phyloP scores from a whole-genome alignment of 306 rosid genomes.

The Erythrophleum fordii region DNA sequence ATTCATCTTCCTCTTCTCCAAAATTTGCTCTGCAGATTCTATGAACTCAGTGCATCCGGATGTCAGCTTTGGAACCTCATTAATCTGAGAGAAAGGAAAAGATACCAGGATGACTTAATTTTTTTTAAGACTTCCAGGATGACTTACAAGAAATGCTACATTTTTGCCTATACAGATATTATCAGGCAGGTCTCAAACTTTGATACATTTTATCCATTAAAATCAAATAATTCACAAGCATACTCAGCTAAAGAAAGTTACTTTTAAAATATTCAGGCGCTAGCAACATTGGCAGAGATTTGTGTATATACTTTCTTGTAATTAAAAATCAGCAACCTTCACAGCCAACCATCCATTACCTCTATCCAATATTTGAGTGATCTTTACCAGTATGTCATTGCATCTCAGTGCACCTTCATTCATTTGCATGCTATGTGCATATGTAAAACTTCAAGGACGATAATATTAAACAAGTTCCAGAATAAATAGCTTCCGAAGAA shows the following conservation, averaged over 20 bases:
- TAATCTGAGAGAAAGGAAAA: conserved; percentile 38
- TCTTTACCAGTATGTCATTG: conserved; percentile 2
- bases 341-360: background rate
- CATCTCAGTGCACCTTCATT: background rate
- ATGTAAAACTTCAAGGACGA: background rate
- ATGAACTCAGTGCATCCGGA: conserved; percentile 90
- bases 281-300: background rate
- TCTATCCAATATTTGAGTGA: background rate
- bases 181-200: background rate
- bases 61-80: conserved; percentile 56
- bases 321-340: background rate
- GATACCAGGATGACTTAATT: background rate
- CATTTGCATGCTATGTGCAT: background rate
- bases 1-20: conserved; percentile 97
- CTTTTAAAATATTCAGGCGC: background rate
- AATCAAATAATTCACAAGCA: background rate
- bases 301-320: background rate
- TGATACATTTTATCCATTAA: background rate
- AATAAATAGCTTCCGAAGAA: background rate
- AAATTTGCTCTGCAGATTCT: conserved; percentile 84
- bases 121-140: conserved; percentile 1
- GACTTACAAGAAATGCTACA: background rate
- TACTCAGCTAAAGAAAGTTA: background rate
- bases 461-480: background rate
- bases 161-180: background rate